Base-by-base conservation (phyloP, 2,329 filamentous ascomycete species). In the Colletotrichum navitas region DNA sequence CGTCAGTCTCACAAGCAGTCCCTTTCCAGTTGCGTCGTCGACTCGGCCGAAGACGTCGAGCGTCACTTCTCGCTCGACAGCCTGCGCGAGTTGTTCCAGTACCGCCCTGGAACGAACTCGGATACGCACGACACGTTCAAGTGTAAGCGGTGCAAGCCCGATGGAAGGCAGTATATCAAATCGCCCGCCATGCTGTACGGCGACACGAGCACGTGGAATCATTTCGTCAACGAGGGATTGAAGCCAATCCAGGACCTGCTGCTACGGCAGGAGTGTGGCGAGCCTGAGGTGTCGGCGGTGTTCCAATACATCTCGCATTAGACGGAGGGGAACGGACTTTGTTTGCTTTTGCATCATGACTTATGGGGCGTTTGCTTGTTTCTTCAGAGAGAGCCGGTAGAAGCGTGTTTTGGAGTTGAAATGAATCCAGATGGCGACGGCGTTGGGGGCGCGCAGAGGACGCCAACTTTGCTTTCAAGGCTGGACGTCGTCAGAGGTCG, bases 121-220 rank as follows among this genome's bases (percentile, higher is more conserved):
- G 97, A 99, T 78, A 99, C 96, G 0, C 96, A 99, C 80, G 96
- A 98, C 78, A 98, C 95, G 0, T 98, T 99, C 87, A 98, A 97
- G 84, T 99, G 96, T 81, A 98, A 97, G 85, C 87, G 96, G 51
- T 99, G 96, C 81, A 93, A 92, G 77, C 91, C 93, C 1, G 94
- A 97, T 77, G 95, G 95, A 0, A 92, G 88, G 73, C 96, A 99
- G 82, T 89, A 89, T 74, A 89, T 98, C 78, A 98, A 98, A 81
- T 94, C 95, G 1, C 93, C 93, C 5, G 96, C 96, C 1, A 95
- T 98, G 92, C 84, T 99, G 72, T 99, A 99, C 78, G 96, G 96
- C 63, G 96, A 99, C 78, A 98, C 96, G 29, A 98, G 94, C 82
- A 95, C 94, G n/a, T 99, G 96, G 96, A 99, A 99, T 78, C 96